Evolutionary conservation across 1,284 basidiomycete species (phyloP), one percentile per base, ranked within the genome.

Genomic region (Trametes sp.): DNA sequence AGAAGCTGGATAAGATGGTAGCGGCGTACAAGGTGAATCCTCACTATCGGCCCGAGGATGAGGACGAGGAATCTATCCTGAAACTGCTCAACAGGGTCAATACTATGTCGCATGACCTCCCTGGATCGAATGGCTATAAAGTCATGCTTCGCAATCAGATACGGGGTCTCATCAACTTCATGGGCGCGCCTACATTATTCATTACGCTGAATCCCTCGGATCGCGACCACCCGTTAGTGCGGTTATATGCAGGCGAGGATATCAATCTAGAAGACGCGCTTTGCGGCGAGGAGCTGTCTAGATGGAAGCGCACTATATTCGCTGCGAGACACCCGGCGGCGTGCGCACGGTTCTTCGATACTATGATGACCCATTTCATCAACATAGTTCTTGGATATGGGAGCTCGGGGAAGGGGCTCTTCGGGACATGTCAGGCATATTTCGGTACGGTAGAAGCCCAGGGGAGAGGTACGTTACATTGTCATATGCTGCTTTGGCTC

Each of bases 401-500:
- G 2, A 10, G 28, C 1, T 23, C 50, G 0, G 33, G 33, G 1
- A 31, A 6, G 6, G 67, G 65, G 1, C 29, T 69, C n/a, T 62
- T 68, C 38, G 68, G 66, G 0, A 49, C 41, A 2, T 57, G 57
- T 44, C 49, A 45, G 4, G 64, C 52, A 0, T 68, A 68, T 49
- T 69, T 59, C 19, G 68, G 62, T 0, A 68, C 63, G 1, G 68
- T 69, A 4, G 67, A 70, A 46, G 46, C 59, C 2, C 69, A 70
- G 42, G 65, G 60, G 1, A 23, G 62, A 42, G 63, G 66, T 0
- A 63, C 60, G 0, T 29, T 70, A 21, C 69, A 70, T 35, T 67
- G 63, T 21, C 65, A 70, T 31, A 67, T 70, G 67, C 29, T 70
- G 5, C 54, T 70, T 2, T 70, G 67, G 69, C 1, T 70, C 2